Evolutionary conservation across 306 rosid genomes (phyloP).

Genomic region (Acacia crassicarpa): DNA sequence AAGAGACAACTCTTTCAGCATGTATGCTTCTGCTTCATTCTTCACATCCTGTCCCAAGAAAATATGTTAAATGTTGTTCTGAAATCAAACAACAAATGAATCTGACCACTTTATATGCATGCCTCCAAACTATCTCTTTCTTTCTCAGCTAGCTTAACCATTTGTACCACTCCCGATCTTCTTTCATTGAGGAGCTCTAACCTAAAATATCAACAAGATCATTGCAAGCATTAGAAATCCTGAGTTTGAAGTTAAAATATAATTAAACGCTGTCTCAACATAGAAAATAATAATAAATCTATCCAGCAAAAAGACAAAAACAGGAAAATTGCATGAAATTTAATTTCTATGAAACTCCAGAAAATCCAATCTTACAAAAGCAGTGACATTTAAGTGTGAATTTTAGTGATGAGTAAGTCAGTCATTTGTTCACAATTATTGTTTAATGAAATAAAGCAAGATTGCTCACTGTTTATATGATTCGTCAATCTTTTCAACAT

Average conservation of each 20-base stretch:
- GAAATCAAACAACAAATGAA: constrained; percentile 13
- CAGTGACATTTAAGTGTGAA: constrained; percentile 3
- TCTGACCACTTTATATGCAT: constrained; percentile 31
- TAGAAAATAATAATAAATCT: background rate
- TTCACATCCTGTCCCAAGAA: constrained; percentile 72
- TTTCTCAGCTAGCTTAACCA: constrained; percentile 97
- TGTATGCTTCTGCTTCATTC: constrained; percentile 90
- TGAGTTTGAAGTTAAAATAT: background rate
- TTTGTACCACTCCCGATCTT: constrained; percentile 92
- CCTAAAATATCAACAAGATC: constrained; percentile 50
- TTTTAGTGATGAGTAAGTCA: constrained; percentile 6
- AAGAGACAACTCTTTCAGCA: constrained; percentile 87
- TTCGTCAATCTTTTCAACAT: constrained; percentile 81
- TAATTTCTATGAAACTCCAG: background rate
- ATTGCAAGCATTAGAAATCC: constrained; percentile 20
- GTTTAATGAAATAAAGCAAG: constrained; percentile 27
- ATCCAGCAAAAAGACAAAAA: constrained; percentile 8
- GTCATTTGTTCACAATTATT: constrained; percentile 1
- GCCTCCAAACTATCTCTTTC: constrained; percentile 96
- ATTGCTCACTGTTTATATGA: constrained; percentile 75
- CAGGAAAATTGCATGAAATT: background rate
- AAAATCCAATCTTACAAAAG: constrained; percentile 14
- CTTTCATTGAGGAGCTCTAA: constrained; percentile 83
- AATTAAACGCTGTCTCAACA: background rate
- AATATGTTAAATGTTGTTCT: constrained; percentile 22